These are phyloP conservation scores for Pyrus communis DNA, from an alignment of 306 rosid genomes.

Conservation along the genomic window DNA sequence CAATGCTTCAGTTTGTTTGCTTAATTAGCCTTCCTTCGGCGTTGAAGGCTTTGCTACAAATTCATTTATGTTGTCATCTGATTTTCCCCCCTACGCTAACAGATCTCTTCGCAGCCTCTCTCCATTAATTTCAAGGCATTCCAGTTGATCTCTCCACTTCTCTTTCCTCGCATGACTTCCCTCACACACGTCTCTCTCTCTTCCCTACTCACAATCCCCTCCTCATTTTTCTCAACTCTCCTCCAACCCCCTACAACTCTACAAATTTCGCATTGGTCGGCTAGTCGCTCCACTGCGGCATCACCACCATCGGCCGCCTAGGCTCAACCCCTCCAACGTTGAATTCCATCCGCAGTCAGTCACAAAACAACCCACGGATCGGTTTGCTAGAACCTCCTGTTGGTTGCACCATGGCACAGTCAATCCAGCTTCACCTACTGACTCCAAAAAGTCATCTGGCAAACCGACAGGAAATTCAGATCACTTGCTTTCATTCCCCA, in stretches of 20 bases:
- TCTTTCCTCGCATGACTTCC: conserved; percentile 37
- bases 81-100: conserved; percentile 33
- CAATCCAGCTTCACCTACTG: conserved; percentile 16
- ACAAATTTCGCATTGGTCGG: conserved; percentile 39
- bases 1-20: background rate
- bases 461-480: conserved; percentile 32
- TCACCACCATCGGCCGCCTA: conserved; percentile 39
- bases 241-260: conserved; percentile 43
- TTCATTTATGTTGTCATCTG: conserved; percentile 24
- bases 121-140: conserved; percentile 38
- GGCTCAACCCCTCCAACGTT: conserved; percentile 32
- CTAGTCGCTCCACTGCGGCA: conserved; percentile 49
- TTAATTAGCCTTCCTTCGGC: background rate
- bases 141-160: conserved; percentile 18
- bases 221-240: conserved; percentile 24
- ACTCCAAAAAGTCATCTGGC: conserved; percentile 1
- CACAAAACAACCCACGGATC: conserved; percentile 35
- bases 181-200: conserved; percentile 25
- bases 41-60: conserved; percentile 12
- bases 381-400: conserved; percentile 28
- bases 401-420: conserved; percentile 42
- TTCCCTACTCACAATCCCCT: conserved; percentile 32
- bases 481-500: conserved; percentile 27
- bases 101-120: conserved; percentile 25
- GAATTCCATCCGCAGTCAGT: conserved; percentile 53